Conservation (phyloP, 768 basidiomycete genomes). For the Tephrocybe sp. region DNA sequence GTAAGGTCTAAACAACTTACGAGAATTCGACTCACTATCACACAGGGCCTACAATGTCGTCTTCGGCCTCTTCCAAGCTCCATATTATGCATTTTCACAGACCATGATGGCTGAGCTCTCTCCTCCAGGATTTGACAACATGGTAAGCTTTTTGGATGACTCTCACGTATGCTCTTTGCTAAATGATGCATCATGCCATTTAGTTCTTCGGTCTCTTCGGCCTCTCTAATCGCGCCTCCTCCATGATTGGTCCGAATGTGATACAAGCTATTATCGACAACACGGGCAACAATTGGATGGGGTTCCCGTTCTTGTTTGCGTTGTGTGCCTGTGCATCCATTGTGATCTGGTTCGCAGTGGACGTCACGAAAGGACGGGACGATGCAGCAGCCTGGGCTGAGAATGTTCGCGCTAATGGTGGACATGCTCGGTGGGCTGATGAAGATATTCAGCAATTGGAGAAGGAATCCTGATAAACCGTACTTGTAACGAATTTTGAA, state of each 20-base stretch:
- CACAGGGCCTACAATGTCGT: constrained; percentile 74
- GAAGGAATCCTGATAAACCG: background rate
- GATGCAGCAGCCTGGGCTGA: constrained; percentile 63
- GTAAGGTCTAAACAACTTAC: background rate
- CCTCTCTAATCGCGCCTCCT: constrained; percentile 81
- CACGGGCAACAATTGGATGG: constrained; percentile 74
- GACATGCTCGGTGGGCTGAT: background rate
- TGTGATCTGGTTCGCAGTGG: constrained; percentile 76
- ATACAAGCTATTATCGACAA: constrained; percentile 79
- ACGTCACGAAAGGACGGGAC: constrained; percentile 57
- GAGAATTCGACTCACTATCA: no score
- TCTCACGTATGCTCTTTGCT: background rate
- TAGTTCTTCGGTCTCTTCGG: constrained; percentile 89
- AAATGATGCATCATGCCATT: background rate
- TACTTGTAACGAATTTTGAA: background rate
- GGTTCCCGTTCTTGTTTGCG: constrained; percentile 82
- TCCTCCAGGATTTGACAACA: constrained; percentile 86
- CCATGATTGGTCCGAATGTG: constrained; percentile 84
- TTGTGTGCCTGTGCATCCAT: constrained; percentile 63
- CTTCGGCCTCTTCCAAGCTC: constrained; percentile 81
- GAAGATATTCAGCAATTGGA: background rate
- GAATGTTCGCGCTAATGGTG: constrained; percentile 5
- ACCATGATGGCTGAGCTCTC: constrained; percentile 90
- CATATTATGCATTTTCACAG: constrained; percentile 84
- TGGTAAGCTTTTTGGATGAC: constrained; percentile 25